Conservation (phyloP, 1,139 yeast species). For the Suhomyces coccinellae region DNA sequence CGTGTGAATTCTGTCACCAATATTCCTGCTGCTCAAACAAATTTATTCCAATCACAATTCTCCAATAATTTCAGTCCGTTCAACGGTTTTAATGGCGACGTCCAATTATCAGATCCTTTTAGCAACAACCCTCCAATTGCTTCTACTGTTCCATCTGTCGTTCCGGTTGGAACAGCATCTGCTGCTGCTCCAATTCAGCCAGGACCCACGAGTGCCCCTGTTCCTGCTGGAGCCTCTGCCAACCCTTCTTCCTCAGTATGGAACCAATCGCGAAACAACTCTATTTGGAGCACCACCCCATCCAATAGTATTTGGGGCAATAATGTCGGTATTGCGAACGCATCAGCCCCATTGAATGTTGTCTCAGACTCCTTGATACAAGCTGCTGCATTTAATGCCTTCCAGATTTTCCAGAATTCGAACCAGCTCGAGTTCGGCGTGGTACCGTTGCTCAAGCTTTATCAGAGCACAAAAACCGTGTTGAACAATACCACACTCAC, state of each 20-base stretch:
- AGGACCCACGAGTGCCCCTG: neutral
- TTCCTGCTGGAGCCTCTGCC: neutral
- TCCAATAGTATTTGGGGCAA: slow-evolving; percentile 13
- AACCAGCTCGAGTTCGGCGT: slow-evolving; percentile 43
- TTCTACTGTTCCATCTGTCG: neutral
- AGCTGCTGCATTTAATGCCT: slow-evolving; percentile 37
- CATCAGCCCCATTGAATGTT: neutral
- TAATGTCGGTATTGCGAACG: slow-evolving; percentile 5
- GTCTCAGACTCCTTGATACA: slow-evolving; percentile 19
- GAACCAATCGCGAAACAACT: slow-evolving; percentile 30
- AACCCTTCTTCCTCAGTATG: slow-evolving; percentile 17
- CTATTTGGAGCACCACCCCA: slow-evolving; percentile 33
- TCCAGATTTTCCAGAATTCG: slow-evolving; percentile 30
- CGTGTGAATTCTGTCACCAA: slow-evolving; percentile 14
- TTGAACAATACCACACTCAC: slow-evolving; percentile 32
- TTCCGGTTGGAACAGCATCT: no score
- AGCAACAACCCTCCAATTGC: slow-evolving; percentile 5
- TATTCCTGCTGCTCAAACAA: slow-evolving; percentile 4
- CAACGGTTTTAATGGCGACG: slow-evolving; percentile 9
- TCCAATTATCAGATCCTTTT: slow-evolving; percentile 7
- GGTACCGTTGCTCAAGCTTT: slow-evolving; percentile 37
- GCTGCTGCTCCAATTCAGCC: no score
- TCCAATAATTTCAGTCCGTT: slow-evolving; percentile 17
- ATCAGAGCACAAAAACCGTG: slow-evolving; percentile 32
- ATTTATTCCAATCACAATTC: slow-evolving; percentile 11